Base-by-base conservation (phyloP, 176 grass and related monocot species). In the Triticum turgidum region DNA sequence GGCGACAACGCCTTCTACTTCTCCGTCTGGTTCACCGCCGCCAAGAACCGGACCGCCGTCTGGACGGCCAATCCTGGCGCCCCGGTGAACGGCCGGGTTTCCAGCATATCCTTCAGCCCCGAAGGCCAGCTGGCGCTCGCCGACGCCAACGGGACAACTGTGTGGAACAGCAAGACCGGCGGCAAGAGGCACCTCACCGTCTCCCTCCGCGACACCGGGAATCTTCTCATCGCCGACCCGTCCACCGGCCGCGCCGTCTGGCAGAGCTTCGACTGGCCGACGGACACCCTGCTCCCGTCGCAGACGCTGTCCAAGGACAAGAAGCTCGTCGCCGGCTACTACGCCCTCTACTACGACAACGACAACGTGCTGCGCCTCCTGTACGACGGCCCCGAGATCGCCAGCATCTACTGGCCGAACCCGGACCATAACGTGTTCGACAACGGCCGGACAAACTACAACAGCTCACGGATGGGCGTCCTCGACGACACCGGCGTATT, bases 341-440 rank as follows among this genome's bases (percentile, higher is more conserved):
- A 73, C 82, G 69, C 0, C 79, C 73, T 89, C 73, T 87, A 84
- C 82, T 94, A 52, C 79, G 89, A 91, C 77, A 89, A 67, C 82
- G 92, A 94, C 65, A 94, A 91, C 81, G 92, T 94, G 51, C 42
- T 94, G 34, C 80, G 65, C 2, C 86, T 94, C 7, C 82, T 76
- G 5, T 94, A 91, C 56, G 56, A 89, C 52, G 83, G 86, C 12
- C 86, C 86, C 2, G 79, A 62, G 34, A 75, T 80, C 0, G 85
- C 92, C 2, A 91, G 86, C 83, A 89, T 91, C 65, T 94, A 94
- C 85, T 94, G 89, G 89, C 86, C 89, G 14, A 10, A 35, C 9
- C 82, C 89, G 8, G 59, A 47, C 17, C 4, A 29, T 2, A n/a
- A 0, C 25, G 11, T 30, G 3, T 91, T 49, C 22, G 1, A 2